Evolutionary conservation across 2,329 filamentous ascomycete genomes (phyloP), one percentile per base, ranked within the genome.

Genomic region (Aureobasidium zeae): DNA sequence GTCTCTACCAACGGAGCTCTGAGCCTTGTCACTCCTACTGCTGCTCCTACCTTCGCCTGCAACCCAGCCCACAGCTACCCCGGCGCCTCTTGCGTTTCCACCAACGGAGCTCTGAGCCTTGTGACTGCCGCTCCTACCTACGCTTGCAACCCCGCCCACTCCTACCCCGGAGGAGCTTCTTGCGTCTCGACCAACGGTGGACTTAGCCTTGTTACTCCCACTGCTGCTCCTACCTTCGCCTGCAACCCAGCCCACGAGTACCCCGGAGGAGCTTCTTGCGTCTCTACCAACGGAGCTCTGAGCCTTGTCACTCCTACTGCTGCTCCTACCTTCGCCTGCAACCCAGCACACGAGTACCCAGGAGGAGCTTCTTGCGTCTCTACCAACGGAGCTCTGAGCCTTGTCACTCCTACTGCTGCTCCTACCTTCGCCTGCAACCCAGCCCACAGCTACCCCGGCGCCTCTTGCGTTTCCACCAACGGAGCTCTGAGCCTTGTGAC

Each of bases 141-240:
- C 31, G 48, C 48, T 9, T 54, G 52, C 47, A 53, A 52, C 42
- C 52, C 52, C 15, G 52, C 52, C 13, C 52, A 55, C 39, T 25
- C 32, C 11, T 43, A 43, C 20, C 38, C 38, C 2, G 28, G 17
- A 3, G 42, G 42, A n/a, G 33, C 5, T 4, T 19, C 19, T 13
- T 54, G 53, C 21, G 22, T 34, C 20, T 32, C 20, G 37, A 41
- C 26, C n/a, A n/a, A 11, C 5, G 51, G 49, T 5, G 41, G 16
- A 15, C 26, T 48, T 25, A 36, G 17, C 11, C 12, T 38, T 5
- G 17, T 44, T 6, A 32, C 29, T 9, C 34, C 45, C 19, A 11
- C 29, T 24, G 34, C 45, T 26, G n/a, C 28, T 29, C 19, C 24
- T 20, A 22, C 43, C 21, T 22, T 13, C 17, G 13, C 15, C 12